Evolutionary conservation across 148 eudicot genomes (phyloP), one percentile per base, ranked within the genome.

Genomic region (Diospyros kaki): DNA sequence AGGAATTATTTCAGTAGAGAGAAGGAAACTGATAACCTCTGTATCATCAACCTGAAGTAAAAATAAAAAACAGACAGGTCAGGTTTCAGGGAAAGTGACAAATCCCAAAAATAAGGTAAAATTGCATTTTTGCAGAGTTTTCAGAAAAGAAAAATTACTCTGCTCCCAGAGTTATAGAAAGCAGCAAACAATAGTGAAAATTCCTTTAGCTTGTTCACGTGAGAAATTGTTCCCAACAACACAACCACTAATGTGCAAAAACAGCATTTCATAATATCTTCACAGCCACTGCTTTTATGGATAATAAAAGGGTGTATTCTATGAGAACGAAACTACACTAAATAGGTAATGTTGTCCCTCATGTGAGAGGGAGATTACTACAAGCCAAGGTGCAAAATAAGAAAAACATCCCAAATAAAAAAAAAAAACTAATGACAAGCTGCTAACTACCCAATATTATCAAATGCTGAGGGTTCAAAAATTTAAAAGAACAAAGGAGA

Each of bases 1-100:
- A 5, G 98, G 98, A 81, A 93, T 89, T 65, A 91, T 91, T 79
- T 93, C 98, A 9, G 96, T 91, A 56, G 96, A 91, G 9, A 93
- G 94, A 78, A 93, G 98, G 65, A 93, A 93, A 77, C 91, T 88
- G 58, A 93, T 91, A 69, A 91, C 94, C 66, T 91, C 96, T 53
- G 98, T 85, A 84, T 93, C 98, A 79, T 89, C 89, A 73, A 84
- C 88, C 92, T 87, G 83, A 12, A 79, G 63, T 58, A 68, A 80
- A 71, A 81, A 64, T 69, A 83, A 79, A 66, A 65, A 72, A 81
- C 68, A 42, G 5, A 66, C 8, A 40, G 69, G 9, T 50, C 42
- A 12, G 11, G 38, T 11, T 38, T 44, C 40, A 9, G 0, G 1
- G 39, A 13, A 63, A 61, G 50, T 14, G 9, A 6, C 43, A 40